A percentile compares a stretch with the other conserved stretches of the same genome.
Evolutionary conservation across 495 filamentous ascomycete genomes (phyloP).

Genomic region (Trichoderma erinaceum): DNA sequence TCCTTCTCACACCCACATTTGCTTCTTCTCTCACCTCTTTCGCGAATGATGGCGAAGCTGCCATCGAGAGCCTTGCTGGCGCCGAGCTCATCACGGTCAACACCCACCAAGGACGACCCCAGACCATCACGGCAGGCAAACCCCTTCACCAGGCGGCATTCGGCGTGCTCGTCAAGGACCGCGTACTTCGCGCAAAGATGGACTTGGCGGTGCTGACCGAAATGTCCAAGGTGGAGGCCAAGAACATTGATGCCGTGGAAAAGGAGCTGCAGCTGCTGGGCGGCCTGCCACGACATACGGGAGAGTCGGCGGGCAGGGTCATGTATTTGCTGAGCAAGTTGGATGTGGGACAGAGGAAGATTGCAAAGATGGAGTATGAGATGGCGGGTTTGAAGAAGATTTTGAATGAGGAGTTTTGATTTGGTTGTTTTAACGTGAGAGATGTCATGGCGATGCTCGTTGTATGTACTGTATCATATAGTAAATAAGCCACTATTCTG

Average conservation of each 20-base stretch:
- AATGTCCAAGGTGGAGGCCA: conserved; percentile 64
- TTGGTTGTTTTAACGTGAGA: not conserved
- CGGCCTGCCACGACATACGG: conserved; percentile 53
- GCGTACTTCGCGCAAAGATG: conserved; percentile 64
- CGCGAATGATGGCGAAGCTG: conserved; percentile 54
- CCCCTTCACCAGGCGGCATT: conserved; percentile 88
- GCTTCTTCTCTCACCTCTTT: conserved; percentile 39
- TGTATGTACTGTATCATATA: not conserved
- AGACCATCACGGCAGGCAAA: conserved; percentile 68
- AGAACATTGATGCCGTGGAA: conserved; percentile 71
- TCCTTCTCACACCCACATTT: conserved; percentile 71
- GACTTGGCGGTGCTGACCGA: conserved; percentile 65
- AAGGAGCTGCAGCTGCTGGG: conserved; percentile 64
- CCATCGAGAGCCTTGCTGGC: conserved; percentile 73
- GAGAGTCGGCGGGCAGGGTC: conserved; percentile 54
- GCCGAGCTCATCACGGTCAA: conserved; percentile 80
- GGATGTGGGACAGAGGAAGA: conserved; percentile 62
- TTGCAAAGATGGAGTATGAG: conserved; percentile 68
- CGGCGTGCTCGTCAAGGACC: conserved; percentile 59
- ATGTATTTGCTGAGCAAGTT: conserved; percentile 70
- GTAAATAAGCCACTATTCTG: not conserved
- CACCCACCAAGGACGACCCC: conserved; percentile 67
- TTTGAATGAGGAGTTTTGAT: conserved; percentile 20
- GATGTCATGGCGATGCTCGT: not conserved
- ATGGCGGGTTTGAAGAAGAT: conserved; percentile 64